These are phyloP conservation scores for Bruguiera gymnorhiza DNA, from an alignment of 345 rosid species.

Conservation along the genomic window DNA sequence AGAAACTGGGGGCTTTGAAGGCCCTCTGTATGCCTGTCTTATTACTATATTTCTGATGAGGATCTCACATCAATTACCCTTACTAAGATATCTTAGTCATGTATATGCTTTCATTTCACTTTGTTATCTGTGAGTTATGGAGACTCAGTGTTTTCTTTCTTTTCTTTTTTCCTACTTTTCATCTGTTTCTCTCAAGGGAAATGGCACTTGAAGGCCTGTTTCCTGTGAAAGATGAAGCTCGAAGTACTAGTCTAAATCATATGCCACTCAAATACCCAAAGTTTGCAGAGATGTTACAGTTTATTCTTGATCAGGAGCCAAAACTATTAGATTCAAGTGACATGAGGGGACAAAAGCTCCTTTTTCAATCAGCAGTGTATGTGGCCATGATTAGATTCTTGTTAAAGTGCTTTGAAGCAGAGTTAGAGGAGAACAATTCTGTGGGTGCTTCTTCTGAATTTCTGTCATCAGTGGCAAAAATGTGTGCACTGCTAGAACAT, in stretches of 20 bases:
- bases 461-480: constrained; percentile 54
- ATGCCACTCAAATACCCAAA: constrained; percentile 55
- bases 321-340: constrained; percentile 61
- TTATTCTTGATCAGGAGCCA: constrained; percentile 76
- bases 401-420: constrained; percentile 79
- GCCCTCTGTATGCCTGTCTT: neutral
- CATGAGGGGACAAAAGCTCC: constrained; percentile 66
- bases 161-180: constrained; percentile 6
- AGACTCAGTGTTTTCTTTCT: neutral
- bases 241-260: constrained; percentile 34
- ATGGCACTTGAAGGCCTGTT: constrained; percentile 85
- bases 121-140: constrained; percentile 6
- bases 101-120: constrained; percentile 4
- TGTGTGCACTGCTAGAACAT: constrained; percentile 83
- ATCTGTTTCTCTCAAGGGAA: constrained; percentile 45
- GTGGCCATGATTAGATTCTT: constrained; percentile 73
- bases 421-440: constrained; percentile 53
- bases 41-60: neutral
- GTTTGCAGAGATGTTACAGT: constrained; percentile 65
- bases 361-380: constrained; percentile 71
- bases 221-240: constrained; percentile 54
- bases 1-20: neutral
- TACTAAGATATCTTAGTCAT: too few species aligned
- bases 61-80: neutral
- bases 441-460: constrained; percentile 53